Conservation (phyloP, 192 early-diverging fungal species). For the Endogone sp. region DNA sequence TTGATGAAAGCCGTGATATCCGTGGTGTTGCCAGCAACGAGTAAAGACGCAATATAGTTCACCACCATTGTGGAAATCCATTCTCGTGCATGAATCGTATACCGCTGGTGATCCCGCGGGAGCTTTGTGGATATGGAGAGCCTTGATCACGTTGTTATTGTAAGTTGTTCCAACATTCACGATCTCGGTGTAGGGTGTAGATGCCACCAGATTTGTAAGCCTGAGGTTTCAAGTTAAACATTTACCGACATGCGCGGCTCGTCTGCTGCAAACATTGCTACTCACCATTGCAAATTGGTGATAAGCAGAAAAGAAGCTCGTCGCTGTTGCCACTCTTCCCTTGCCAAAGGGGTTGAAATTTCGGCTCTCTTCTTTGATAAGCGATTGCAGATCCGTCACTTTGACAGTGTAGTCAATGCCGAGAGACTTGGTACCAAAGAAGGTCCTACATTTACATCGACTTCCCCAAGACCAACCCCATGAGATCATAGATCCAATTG, state of each 20-base stretch:
- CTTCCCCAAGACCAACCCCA: constrained; percentile 22
- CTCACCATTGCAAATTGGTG: no score
- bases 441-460: constrained; percentile 32
- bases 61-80: constrained; percentile 52
- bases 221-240: constrained; percentile 10
- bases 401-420: constrained; percentile 27
- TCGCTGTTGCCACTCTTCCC: constrained; percentile 5
- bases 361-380: constrained; percentile 38
- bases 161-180: background rate
- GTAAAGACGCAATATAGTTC: constrained; percentile 33
- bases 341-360: constrained; percentile 18
- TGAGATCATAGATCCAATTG: background rate
- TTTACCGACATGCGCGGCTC: constrained; percentile 1
- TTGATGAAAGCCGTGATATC: constrained; percentile 30
- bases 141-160: constrained; percentile 4
- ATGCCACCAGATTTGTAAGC: constrained; percentile 2
- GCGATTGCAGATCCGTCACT: constrained; percentile 37
- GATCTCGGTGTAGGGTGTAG: background rate
- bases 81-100: constrained; percentile 54
- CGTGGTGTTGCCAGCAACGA: constrained; percentile 28
- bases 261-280: background rate
- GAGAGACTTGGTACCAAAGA: constrained; percentile 16
- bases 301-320: background rate
- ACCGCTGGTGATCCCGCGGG: background rate
- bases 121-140: background rate